A percentile compares a stretch with the other conserved stretches of the same genome.
These are phyloP conservation scores for Cyclostephanos invisitatus DNA, from an alignment of 108 stramenopile species.

Conservation along the genomic window DNA sequence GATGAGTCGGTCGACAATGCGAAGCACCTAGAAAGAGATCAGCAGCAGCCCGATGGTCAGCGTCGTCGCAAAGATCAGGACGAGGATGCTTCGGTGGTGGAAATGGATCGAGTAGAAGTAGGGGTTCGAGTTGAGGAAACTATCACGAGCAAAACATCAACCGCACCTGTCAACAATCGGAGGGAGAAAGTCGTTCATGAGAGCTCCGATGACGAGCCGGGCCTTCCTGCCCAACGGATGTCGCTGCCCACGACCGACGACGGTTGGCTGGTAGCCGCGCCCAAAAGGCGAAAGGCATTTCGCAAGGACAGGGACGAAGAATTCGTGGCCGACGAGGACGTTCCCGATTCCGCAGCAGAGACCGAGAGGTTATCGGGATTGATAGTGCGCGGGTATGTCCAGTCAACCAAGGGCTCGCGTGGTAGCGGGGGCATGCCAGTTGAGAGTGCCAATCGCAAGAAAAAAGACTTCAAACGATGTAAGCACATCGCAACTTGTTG, in stretches of 20 bases:
- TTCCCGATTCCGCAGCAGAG: constrained; percentile 30
- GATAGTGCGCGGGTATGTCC: constrained; percentile 36
- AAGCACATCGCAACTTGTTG: not conserved
- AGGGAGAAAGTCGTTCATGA: constrained; percentile 19
- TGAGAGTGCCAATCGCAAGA: not conserved
- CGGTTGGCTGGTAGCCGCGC: constrained; percentile 53
- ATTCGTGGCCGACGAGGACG: constrained; percentile 13
- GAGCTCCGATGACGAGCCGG: constrained; percentile 37
- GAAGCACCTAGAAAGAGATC: constrained; percentile 5
- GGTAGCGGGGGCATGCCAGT: not conserved
- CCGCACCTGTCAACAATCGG: constrained; percentile 8
- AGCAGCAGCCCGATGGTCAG: constrained; percentile 6
- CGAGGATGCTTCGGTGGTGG: not conserved
- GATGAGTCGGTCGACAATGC: not conserved
- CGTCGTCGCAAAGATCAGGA: constrained; percentile 22
- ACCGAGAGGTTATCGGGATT: constrained; percentile 39
- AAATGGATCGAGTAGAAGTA: not conserved
- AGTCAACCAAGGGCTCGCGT: not conserved
- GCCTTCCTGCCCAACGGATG: constrained; percentile 38
- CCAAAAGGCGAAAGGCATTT: constrained; percentile 36
- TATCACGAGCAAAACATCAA: not conserved
- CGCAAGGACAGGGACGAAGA: constrained; percentile 39
- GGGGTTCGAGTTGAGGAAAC: not conserved
- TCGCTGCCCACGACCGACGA: constrained; percentile 39
- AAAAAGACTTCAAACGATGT: constrained; percentile 48